Conservation (phyloP, 1,284 basidiomycete genomes). For the Trichosporon coremiiforme region DNA sequence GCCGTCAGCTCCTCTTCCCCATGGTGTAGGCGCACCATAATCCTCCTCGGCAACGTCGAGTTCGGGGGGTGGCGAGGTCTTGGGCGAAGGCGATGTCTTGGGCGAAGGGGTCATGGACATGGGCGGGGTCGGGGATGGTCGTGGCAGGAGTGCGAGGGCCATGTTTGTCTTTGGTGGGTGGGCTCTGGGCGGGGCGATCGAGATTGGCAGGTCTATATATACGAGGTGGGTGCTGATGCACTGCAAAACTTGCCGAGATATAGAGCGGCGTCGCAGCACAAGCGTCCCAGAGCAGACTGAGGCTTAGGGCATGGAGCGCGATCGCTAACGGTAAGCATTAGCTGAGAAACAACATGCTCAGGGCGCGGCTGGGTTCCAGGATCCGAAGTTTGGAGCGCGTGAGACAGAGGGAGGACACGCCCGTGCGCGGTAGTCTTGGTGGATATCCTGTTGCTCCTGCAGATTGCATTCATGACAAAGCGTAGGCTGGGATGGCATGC, state of each 20-base stretch:
- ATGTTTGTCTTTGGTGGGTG: not conserved
- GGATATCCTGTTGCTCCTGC: not conserved
- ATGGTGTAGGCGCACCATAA: not conserved
- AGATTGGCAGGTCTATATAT: not conserved
- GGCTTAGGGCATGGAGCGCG: not conserved
- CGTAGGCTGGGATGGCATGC: not conserved
- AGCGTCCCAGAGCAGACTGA: not conserved
- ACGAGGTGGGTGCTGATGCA: not conserved
- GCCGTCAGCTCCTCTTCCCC: not conserved
- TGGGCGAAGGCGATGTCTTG: not conserved
- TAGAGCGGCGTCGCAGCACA: not conserved
- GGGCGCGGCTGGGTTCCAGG: not conserved
- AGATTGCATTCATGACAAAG: not conserved
- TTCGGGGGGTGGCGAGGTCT: not conserved
- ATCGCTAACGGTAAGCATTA: not conserved
- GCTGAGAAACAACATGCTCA: not conserved
- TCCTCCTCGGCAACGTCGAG: not conserved
- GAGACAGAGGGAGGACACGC: not conserved
- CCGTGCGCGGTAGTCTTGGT: not conserved
- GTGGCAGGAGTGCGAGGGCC: not conserved
- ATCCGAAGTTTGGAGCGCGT: slow-evolving; percentile 2
- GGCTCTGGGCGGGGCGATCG: not conserved
- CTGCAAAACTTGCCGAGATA: slow-evolving; percentile 2
- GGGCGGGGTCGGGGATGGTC: not conserved
- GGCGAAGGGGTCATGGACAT: not conserved